Percentiles rank a stretch among this genome's conserved stretches.
These are phyloP conservation scores for Talaromyces borbonicus DNA, from an alignment of 495 filamentous ascomycete species.

Conservation along the genomic window DNA sequence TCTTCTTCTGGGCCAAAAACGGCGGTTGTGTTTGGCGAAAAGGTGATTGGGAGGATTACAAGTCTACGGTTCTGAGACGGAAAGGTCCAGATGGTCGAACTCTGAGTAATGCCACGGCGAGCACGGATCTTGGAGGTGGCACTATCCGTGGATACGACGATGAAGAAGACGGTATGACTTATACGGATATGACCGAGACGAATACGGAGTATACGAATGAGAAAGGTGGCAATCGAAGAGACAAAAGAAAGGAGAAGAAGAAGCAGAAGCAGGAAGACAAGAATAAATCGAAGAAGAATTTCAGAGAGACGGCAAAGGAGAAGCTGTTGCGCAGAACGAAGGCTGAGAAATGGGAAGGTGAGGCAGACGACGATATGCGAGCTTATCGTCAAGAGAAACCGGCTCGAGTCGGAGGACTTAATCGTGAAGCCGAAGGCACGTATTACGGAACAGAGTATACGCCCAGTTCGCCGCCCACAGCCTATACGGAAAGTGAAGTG, in stretches of 20 bases:
- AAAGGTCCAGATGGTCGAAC: constrained; percentile 83
- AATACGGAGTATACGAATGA: constrained; percentile 28
- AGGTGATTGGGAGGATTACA: constrained; percentile 96
- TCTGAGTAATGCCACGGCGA: constrained; percentile 67
- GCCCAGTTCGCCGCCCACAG: constrained; percentile 37
- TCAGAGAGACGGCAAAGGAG: constrained; percentile 29
- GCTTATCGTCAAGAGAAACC: constrained; percentile 77
- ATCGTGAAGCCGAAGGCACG: constrained; percentile 63
- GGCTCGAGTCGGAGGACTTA: constrained; percentile 77
- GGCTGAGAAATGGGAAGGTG: constrained; percentile 43
- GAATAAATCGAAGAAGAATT: constrained; percentile 28
- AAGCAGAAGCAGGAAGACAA: constrained; percentile 33
- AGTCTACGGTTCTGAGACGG: constrained; percentile 86
- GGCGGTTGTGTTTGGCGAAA: constrained; percentile 82
- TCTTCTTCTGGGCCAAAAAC: constrained; percentile 97
- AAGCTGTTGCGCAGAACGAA: constrained; percentile 31
- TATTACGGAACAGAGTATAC: constrained; percentile 55
- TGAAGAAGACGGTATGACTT: constrained; percentile 39
- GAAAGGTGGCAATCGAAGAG: too few species aligned
- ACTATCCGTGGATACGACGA: constrained; percentile 62
- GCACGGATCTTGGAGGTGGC: constrained; percentile 70
- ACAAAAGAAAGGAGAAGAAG: too few species aligned
- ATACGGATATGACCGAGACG: constrained; percentile 37
- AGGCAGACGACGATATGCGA: constrained; percentile 61
- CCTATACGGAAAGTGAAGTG: constrained; percentile 43